Evolutionary conservation across 2,329 filamentous ascomycete genomes (phyloP).

Genomic region (Aspergillus sclerotialis): DNA sequence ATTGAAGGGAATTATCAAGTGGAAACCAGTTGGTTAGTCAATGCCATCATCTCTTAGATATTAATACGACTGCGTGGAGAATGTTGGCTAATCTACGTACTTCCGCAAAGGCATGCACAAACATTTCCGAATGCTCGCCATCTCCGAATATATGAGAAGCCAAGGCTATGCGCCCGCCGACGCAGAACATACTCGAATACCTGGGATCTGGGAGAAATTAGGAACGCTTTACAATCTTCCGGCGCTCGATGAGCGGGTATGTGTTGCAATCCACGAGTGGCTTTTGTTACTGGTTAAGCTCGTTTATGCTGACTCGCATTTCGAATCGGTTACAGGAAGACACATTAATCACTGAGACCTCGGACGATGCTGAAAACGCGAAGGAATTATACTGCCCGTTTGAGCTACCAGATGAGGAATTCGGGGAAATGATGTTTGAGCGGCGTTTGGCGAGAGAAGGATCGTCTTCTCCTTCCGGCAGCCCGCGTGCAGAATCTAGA

Average conservation of each 20-base stretch:
- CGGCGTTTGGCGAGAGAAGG: constrained; percentile 37
- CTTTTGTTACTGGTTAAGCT: no score
- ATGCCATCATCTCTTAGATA: not conserved
- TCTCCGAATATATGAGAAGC: constrained; percentile 70
- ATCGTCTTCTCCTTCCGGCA: constrained; percentile 35
- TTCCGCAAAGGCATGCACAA: constrained; percentile 66
- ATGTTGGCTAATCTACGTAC: constrained; percentile 3
- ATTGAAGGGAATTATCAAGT: constrained; percentile 85
- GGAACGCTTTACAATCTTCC: constrained; percentile 76
- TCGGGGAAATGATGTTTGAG: constrained; percentile 43
- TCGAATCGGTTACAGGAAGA: constrained; percentile 50
- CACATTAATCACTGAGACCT: constrained; percentile 48
- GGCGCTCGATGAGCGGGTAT: constrained; percentile 77
- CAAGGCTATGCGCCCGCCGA: constrained; percentile 66
- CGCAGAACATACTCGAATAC: constrained; percentile 72
- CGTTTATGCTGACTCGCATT: no score
- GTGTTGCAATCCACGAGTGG: no score
- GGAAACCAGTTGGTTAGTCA: constrained; percentile 82
- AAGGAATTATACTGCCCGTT: constrained; percentile 61
- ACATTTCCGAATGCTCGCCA: constrained; percentile 84
- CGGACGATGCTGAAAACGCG: constrained; percentile 45
- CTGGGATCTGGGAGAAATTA: constrained; percentile 87
- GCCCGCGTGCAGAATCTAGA: constrained; percentile 28
- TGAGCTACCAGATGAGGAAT: constrained; percentile 49
- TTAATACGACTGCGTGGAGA: constrained; percentile 1